Conservation (phyloP, 2,329 filamentous ascomycete species). For the Tolypocladium tundrense region DNA sequence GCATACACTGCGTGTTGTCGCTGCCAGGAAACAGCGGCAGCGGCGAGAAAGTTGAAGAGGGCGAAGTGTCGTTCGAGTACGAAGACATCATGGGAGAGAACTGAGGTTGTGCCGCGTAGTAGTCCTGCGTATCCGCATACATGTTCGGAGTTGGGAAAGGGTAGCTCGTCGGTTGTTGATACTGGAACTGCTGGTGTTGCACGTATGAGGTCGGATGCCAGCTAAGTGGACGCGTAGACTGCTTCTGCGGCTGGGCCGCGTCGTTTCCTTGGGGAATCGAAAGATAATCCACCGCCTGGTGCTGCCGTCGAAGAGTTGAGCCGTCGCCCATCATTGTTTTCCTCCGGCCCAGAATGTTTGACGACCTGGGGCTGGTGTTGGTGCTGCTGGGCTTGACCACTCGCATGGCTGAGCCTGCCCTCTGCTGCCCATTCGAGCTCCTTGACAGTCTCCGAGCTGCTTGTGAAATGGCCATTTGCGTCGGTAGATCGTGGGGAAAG, state of each 20-base stretch:
- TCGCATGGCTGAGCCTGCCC: constrained; percentile 41
- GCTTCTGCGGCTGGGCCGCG: constrained; percentile 2
- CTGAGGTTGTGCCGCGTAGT: constrained; percentile 29
- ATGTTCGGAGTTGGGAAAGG: constrained; percentile 25
- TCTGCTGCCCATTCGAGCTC: constrained; percentile 40
- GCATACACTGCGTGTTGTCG: constrained; percentile 28
- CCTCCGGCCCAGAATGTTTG: constrained; percentile 37
- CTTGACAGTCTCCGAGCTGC: constrained; percentile 37
- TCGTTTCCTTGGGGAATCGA: constrained; percentile 1
- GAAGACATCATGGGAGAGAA: constrained; percentile 41
- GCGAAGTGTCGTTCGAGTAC: constrained; percentile 50
- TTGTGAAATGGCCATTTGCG: constrained; percentile 38
- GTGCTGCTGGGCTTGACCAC: constrained; percentile 57
- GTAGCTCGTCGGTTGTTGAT: constrained; percentile 27
- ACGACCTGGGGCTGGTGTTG: constrained; percentile 56
- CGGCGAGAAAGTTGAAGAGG: constrained; percentile 43
- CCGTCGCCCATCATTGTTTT: constrained; percentile 46
- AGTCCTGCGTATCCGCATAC: constrained; percentile 30
- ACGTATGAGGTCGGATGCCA: constrained; percentile 61
- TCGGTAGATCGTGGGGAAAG: constrained; percentile 40
- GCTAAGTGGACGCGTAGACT: constrained; percentile 35
- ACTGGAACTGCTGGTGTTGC: constrained; percentile 25
- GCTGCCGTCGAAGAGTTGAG: constrained; percentile 32
- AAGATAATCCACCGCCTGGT: constrained; percentile 32
- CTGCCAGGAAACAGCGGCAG: constrained; percentile 31